Base-by-base conservation (phyloP, 305 asterid genomes). In the Fraxinus dipetala region DNA sequence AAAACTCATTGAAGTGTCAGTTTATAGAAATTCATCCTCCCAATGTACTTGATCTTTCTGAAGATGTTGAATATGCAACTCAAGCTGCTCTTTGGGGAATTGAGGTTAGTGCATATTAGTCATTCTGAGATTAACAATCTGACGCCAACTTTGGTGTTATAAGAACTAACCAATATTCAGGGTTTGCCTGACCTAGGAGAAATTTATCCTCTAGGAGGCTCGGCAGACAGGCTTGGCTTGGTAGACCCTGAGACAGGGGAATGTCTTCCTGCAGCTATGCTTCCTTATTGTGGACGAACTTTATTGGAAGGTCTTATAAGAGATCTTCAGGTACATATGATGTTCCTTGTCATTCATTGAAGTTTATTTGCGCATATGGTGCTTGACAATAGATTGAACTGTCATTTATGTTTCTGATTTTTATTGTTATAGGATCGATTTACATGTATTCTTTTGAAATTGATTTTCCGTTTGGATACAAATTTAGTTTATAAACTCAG, bases 191-290 rank as follows among this genome's bases (percentile, higher is more conserved):
- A 90, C 90, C 85, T 96, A 83, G 99, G 98, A 89, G 99, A 96
- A 93, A 93, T 96, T 81, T 96, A 96, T 89, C 98, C 99, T 82
- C 92, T 96, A 56, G 99, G 99, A 84, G 99, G 99, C 86, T 91
- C 99, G 0, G 99, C 97, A 3, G 99, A 96, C 85, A 90, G 99
- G 92, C 97, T 96, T 86, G 98, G 95, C 84, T 91, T 96, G 85
- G 97, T 94, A 77, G 98, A 96, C 87, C 88, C 94, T 26, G 86
- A 87, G 81, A 90, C 98, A 26, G 97, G 98, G 76, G 98, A 96
- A 92, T 92, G 97, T 80, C 97, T 96, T 85, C 99, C 99, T 76
- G 99, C 99, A 83, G 99, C 99, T 32, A 93, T 96, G 99, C 98
- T 96, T 90, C 98, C 99, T 77, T 96, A 88, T 87, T 92, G 97